Percentiles rank a stretch among this genome's conserved stretches.
Evolutionary conservation across 163 green algal species (phyloP).

Genomic region (Prototheca stagnorum): DNA sequence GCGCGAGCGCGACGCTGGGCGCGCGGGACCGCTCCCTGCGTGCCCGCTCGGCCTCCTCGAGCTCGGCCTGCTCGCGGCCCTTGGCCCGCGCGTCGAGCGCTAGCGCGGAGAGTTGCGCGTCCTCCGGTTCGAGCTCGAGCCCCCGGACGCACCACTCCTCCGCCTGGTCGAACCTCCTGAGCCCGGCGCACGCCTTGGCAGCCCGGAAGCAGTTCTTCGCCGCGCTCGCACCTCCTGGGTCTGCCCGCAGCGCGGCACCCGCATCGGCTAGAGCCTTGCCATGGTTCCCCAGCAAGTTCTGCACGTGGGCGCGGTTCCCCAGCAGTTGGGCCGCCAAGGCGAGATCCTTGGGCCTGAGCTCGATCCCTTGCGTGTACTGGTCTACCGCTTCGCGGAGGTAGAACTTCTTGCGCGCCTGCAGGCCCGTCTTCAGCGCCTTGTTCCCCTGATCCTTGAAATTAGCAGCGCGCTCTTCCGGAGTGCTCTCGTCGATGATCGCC

Average conservation of each 20-base stretch:
- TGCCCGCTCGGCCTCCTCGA: slow-evolving; percentile 2
- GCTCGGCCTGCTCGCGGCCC: not conserved
- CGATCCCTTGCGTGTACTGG: slow-evolving; percentile 55
- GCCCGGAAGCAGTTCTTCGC: slow-evolving; percentile 6
- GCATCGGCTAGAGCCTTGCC: slow-evolving; percentile 54
- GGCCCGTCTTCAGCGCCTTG: slow-evolving; percentile 45
- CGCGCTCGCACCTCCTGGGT: slow-evolving; percentile 53
- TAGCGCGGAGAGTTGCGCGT: slow-evolving; percentile 10
- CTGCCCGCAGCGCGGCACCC: slow-evolving; percentile 25
- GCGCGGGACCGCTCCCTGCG: slow-evolving; percentile 3
- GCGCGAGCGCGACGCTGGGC: slow-evolving; percentile 16
- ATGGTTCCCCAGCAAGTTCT: slow-evolving; percentile 63
- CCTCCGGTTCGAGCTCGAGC: slow-evolving; percentile 18
- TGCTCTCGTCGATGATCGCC: slow-evolving; percentile 52
- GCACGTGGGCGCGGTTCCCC: slow-evolving; percentile 62
- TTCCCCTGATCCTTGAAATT: slow-evolving; percentile 72
- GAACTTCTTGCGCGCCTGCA: slow-evolving; percentile 55
- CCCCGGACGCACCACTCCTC: slow-evolving; percentile 16
- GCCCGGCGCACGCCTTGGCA: slow-evolving; percentile 25
- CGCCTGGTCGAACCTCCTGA: slow-evolving; percentile 23
- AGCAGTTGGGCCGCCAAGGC: slow-evolving; percentile 33
- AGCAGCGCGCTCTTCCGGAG: slow-evolving; percentile 52
- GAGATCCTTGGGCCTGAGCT: slow-evolving; percentile 11
- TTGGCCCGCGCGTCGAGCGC: not conserved
- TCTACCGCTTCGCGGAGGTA: slow-evolving; percentile 59